A percentile compares a stretch with the other conserved stretches of the same genome.
phyloP scores from a whole-genome alignment of 148 eudicot species.

The Vaccinium vitisidaea region DNA sequence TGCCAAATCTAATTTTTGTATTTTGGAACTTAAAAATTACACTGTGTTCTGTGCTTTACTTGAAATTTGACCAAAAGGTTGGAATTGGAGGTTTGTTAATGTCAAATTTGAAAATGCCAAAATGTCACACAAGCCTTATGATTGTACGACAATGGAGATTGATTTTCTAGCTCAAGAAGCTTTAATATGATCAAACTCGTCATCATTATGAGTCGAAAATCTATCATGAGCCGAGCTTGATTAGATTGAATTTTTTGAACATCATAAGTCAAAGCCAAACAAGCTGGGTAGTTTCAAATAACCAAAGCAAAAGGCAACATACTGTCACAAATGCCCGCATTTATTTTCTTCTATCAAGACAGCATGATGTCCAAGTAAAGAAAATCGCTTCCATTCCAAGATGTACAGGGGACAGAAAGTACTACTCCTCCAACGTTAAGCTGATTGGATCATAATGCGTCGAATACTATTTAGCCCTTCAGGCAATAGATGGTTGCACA shows the following conservation, averaged over 20 bases:
- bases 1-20: no score
- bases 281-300: neutral
- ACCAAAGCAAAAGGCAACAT: neutral
- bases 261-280: neutral
- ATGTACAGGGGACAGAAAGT: neutral
- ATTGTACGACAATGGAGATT: no score
- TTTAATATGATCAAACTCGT: no score
- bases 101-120: no score
- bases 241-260: neutral
- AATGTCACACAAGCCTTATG: no score
- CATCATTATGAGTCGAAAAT: no score
- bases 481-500: neutral
- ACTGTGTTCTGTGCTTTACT: no score
- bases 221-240: neutral
- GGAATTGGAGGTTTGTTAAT: no score
- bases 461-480: neutral
- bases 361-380: neutral
- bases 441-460: neutral
- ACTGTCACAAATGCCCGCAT: neutral
- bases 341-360: constrained; percentile 3
- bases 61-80: no score
- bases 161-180: no score
- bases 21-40: no score
- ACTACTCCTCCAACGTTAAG: neutral
- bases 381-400: neutral